These are phyloP conservation scores for Sugiyamaella sp. DNA, from an alignment of 1,139 yeast genomes.

Conservation along the genomic window DNA sequence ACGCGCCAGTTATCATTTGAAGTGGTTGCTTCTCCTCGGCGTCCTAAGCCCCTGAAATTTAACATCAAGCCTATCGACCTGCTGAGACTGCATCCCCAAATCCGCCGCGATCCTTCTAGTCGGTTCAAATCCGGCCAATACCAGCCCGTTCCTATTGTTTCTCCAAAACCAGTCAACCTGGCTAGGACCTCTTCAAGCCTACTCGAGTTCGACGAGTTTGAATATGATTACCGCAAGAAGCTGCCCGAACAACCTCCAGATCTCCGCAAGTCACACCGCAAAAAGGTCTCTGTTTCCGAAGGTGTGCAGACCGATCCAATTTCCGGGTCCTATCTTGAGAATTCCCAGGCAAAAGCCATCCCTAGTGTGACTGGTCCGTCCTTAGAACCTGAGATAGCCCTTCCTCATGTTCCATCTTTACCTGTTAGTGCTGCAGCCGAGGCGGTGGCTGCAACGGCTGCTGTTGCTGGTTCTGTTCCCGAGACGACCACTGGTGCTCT, in stretches of 20 bases:
- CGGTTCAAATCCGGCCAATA: constrained; percentile 4
- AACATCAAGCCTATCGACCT: constrained; percentile 24
- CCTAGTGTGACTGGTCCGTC: background rate
- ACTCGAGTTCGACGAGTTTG: constrained; percentile 27
- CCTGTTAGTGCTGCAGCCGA: background rate
- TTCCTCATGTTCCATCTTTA: background rate
- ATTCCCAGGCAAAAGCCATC: background rate
- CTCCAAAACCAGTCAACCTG: constrained; percentile 19
- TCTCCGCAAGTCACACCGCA: constrained; percentile 2
- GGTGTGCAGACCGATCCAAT: constrained; percentile 7
- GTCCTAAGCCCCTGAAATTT: constrained; percentile 26
- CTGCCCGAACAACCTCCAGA: constrained; percentile 10
- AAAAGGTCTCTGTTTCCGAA: constrained; percentile 8
- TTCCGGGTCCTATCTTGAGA: background rate
- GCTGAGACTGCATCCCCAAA: constrained; percentile 14
- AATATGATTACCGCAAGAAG: constrained; percentile 25
- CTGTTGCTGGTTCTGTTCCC: background rate
- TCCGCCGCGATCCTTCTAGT: constrained; percentile 9
- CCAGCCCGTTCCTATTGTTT: constrained; percentile 11
- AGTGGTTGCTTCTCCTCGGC: constrained; percentile 29
- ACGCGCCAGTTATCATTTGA: constrained; percentile 32
- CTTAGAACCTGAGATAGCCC: background rate
- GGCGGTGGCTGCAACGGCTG: background rate
- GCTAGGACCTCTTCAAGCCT: constrained; percentile 13
- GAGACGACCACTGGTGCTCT: background rate